phyloP scores from a whole-genome alignment of 306 rosid species.

The Begonia masoniana region DNA sequence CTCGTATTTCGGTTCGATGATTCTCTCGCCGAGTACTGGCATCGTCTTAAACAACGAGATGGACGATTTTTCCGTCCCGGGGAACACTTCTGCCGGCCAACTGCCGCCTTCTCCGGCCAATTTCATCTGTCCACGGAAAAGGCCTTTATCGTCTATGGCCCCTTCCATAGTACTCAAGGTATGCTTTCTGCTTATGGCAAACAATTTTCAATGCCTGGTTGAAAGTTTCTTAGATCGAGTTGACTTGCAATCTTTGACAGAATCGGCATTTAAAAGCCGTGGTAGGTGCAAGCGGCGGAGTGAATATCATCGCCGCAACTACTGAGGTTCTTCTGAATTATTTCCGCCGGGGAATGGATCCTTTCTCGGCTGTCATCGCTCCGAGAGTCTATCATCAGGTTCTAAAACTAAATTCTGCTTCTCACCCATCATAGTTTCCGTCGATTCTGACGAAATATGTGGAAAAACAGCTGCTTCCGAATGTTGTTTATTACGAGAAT shows the following conservation, averaged over 20 bases:
- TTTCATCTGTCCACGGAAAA: slow-evolving; percentile 64
- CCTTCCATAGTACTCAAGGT: slow-evolving; percentile 77
- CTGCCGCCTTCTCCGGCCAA: slow-evolving; percentile 68
- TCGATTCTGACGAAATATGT: not conserved
- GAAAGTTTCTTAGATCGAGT: not conserved
- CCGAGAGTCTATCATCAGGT: slow-evolving; percentile 86
- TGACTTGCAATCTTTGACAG: slow-evolving; percentile 16
- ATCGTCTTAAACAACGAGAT: slow-evolving; percentile 81
- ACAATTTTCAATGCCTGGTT: not conserved
- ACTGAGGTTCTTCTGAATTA: slow-evolving; percentile 67
- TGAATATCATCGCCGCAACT: slow-evolving; percentile 46
- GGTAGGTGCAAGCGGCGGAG: slow-evolving; percentile 79
- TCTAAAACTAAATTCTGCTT: not conserved
- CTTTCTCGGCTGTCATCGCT: slow-evolving; percentile 53
- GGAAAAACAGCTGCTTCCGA: slow-evolving; percentile 55
- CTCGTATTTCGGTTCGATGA: slow-evolving; percentile 50
- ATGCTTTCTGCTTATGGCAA: not conserved
- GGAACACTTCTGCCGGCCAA: slow-evolving; percentile 24
- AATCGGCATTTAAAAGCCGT: slow-evolving; percentile 51
- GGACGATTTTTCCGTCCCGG: slow-evolving; percentile 74
- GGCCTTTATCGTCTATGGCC: slow-evolving; percentile 81
- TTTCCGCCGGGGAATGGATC: slow-evolving; percentile 61
- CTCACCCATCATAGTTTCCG: not conserved
- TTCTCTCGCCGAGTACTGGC: slow-evolving; percentile 66
- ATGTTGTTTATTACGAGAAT: slow-evolving; percentile 54